Evolutionary conservation across 257 asterid genomes (phyloP).

Genomic region (Euphrasia confusa): DNA sequence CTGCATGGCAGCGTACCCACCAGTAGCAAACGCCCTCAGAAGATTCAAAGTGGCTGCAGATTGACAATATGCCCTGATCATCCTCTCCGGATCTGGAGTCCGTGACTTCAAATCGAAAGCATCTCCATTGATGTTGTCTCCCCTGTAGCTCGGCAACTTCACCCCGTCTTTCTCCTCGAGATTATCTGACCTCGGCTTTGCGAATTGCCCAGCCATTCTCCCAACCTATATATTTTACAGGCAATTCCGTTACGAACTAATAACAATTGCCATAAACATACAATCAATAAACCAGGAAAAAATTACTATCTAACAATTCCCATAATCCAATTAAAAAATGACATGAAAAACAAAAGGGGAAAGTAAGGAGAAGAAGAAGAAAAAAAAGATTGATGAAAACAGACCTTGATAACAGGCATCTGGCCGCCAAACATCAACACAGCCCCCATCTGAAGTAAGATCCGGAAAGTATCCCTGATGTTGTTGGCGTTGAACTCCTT

Average conservation of each 20-base stretch:
- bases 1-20: conserved; percentile 87
- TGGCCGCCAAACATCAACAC: conserved; percentile 84
- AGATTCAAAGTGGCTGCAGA: conserved; percentile 81
- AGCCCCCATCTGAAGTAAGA: conserved; percentile 76
- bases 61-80: conserved; percentile 83
- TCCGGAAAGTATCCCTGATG: conserved; percentile 72
- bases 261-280: no score
- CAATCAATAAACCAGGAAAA: no score
- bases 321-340: background rate
- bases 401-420: conserved; percentile 69
- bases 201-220: conserved; percentile 91
- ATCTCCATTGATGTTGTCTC: conserved; percentile 82
- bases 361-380: background rate
- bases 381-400: background rate
- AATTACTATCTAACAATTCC: background rate
- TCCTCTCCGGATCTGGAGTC: conserved; percentile 75
- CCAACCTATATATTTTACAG: conserved; percentile 49
- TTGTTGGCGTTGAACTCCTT: conserved; percentile 74
- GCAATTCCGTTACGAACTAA: background rate
- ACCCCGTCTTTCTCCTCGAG: conserved; percentile 75
- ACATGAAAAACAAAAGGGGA: background rate
- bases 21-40: conserved; percentile 80
- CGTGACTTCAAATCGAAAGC: conserved; percentile 60
- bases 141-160: conserved; percentile 77
- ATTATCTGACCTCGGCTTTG: conserved; percentile 69